Evolutionary conservation across 768 basidiomycete species (phyloP).

Genomic region (Russula sp.): DNA sequence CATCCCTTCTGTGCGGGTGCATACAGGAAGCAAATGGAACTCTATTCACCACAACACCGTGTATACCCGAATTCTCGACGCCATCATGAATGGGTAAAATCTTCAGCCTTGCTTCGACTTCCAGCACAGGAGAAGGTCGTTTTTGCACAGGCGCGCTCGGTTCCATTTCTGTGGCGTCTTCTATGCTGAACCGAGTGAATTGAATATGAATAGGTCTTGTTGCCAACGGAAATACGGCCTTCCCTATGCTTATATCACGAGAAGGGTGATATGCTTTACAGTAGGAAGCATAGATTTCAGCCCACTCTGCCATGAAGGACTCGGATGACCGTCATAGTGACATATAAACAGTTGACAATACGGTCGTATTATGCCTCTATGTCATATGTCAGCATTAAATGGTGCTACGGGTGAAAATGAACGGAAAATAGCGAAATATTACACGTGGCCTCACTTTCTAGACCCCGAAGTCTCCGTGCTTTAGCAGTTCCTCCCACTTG

Average conservation of each 20-base stretch:
- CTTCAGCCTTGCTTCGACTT: background rate
- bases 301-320: background rate
- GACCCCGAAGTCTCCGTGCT: slow-evolving; percentile 37
- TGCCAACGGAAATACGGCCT: background rate
- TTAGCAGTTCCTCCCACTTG: slow-evolving; percentile 76
- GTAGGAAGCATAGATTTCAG: background rate
- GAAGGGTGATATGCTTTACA: background rate
- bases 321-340: background rate
- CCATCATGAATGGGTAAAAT: no score
- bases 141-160: background rate
- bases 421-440: background rate
- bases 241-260: background rate
- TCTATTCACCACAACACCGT: background rate
- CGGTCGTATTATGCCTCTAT: background rate
- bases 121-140: background rate
- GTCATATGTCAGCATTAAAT: background rate
- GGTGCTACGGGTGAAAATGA: background rate
- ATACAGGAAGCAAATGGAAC: background rate
- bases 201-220: background rate
- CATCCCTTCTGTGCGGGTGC: background rate
- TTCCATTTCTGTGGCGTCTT: background rate
- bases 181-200: background rate
- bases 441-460: background rate
- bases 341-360: background rate
- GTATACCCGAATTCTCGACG: background rate